Percentiles rank a stretch among this genome's conserved stretches.
phyloP scores from a whole-genome alignment of 495 filamentous ascomycete species.

The Tetracladium marchalianum region DNA sequence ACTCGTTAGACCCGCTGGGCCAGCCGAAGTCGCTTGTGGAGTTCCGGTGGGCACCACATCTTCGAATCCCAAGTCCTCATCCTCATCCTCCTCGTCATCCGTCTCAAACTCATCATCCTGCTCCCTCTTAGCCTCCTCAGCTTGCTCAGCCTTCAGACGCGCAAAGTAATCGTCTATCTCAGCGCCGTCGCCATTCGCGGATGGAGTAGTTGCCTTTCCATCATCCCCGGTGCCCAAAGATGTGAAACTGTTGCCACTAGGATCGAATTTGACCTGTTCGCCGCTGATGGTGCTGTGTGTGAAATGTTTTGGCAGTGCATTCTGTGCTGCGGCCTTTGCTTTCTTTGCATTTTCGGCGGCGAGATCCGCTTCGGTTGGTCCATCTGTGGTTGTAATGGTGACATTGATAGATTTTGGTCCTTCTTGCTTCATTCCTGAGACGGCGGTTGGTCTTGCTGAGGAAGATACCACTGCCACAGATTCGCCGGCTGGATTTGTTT shows the following conservation, averaged over 20 bases:
- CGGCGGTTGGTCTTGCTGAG: constrained; percentile 48
- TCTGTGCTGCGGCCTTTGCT: constrained; percentile 68
- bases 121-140: constrained; percentile 32
- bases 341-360: constrained; percentile 63
- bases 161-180: constrained; percentile 45
- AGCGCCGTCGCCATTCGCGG: constrained; percentile 21
- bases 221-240: constrained; percentile 38
- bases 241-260: constrained; percentile 14
- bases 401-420: constrained; percentile 67
- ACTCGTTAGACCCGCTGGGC: constrained; percentile 7
- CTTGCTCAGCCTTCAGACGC: constrained; percentile 40
- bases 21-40: constrained; percentile 1
- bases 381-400: constrained; percentile 61
- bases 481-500: constrained; percentile 45
- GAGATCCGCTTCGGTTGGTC: constrained; percentile 65
- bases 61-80: constrained; percentile 33
- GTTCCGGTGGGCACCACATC: constrained; percentile 24
- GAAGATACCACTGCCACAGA: constrained; percentile 37
- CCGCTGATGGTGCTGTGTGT: constrained; percentile 68
- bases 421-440: constrained; percentile 57
- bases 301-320: constrained; percentile 83
- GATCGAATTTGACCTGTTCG: constrained; percentile 22
- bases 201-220: constrained; percentile 30
- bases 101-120: constrained; percentile 39
- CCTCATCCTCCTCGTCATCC: constrained; percentile 39